Base-by-base conservation (phyloP, 306 rosid genomes). In the Rosa chinensis region DNA sequence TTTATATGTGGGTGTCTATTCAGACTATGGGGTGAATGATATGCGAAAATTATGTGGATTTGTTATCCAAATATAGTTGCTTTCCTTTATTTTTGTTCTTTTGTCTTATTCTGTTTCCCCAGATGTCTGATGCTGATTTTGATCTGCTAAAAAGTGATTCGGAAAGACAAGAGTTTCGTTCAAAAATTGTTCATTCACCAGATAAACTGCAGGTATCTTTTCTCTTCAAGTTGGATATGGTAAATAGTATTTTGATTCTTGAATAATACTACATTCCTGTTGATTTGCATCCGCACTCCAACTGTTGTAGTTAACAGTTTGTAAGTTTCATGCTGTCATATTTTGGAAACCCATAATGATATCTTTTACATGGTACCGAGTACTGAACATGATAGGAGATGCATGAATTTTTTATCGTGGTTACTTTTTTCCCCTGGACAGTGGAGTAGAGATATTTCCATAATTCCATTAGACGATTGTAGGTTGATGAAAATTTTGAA, bases 61-160 rank as follows among this genome's bases (percentile, higher is more conserved):
- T 58, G 28, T 4, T 52, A 10, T 62, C 17, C 44, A 25, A 23
- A 45, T 62, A 59, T 45, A 17, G 44, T 11, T 62, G 45, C 35
- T 23, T 59, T 14, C 69, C 66, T 77, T 68, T 23, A 45, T 40
- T 73, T 77, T 35, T n/a, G 17, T 2, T 12, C 58, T 1, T 32
- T 39, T 50, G 47, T 13, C 21, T 53, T 43, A 42, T 61, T 66
- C n/a, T 70, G 67, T 84, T 63, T 9, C 61, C 79, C 71, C 89
- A 92, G 99, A 91, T 94, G 68, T 88, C 97, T n/a, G 85, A 64
- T 74, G 97, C 97, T 68, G 95, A 92, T 74, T 92, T 89, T 86
- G 74, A 79, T 25, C 73, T 94, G 42, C 85, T 93, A 66, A 90
- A 91, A 89, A 83, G 76, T 85, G 97, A 66, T 66, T 82, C 70